Percentiles rank a stretch among this genome's conserved stretches.
These are phyloP conservation scores for Persicaria maculosa DNA, from an alignment of 148 eudicot species.

Conservation along the genomic window DNA sequence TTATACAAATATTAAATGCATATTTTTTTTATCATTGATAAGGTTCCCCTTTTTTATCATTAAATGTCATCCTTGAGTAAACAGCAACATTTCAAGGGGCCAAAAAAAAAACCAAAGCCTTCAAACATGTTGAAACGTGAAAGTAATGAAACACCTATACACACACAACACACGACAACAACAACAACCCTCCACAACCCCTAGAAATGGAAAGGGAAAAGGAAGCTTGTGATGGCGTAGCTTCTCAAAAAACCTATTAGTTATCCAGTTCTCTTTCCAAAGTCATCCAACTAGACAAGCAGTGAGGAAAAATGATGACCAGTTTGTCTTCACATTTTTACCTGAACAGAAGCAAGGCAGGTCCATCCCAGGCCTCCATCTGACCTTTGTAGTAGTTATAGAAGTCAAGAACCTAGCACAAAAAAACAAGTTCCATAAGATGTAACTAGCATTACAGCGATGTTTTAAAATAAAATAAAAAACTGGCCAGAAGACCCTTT, in stretches of 20 bases:
- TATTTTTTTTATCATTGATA: neutral
- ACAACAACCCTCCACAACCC: neutral
- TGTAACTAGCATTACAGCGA: constrained; percentile 3
- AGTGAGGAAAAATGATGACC: neutral
- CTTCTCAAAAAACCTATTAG: too few species aligned
- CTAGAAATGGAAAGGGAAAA: neutral
- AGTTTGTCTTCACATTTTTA: constrained; percentile 17
- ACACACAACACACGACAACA: too few species aligned
- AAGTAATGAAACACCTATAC: neutral
- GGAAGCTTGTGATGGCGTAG: neutral
- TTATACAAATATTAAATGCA: neutral
- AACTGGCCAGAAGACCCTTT: neutral
- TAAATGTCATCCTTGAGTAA: neutral
- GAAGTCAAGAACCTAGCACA: constrained; percentile 67
- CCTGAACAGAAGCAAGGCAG: constrained; percentile 98
- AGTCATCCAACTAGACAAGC: neutral
- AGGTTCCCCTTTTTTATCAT: neutral
- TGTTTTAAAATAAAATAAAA: neutral
- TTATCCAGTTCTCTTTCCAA: neutral
- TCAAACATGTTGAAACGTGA: neutral
- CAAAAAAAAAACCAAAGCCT: neutral
- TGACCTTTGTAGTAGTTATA: constrained; percentile 98
- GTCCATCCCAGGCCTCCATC: constrained; percentile 99
- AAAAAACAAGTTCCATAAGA: constrained; percentile 14
- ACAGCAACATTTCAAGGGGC: neutral